Base-by-base conservation (phyloP, 2,329 filamentous ascomycete species). In the Orbilia blumenaviensis region DNA sequence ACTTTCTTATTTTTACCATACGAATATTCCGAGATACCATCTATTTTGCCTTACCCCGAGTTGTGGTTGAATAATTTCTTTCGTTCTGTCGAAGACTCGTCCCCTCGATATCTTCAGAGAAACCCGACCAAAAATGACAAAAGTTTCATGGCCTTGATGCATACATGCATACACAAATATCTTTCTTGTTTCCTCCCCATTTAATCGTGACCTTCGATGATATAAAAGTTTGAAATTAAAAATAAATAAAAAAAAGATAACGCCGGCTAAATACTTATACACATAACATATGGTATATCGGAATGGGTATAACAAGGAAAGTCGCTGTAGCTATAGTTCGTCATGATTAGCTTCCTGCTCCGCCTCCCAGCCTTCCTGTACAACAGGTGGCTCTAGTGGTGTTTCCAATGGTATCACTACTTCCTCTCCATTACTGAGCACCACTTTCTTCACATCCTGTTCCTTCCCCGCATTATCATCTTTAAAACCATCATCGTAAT, bases 371-470 rank as follows among this genome's bases (percentile, higher is more conserved):
- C 54, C 63, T 29, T 58, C 56, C 27, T 54, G 16, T 16, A 41
- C 48, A 21, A 4, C 16, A 16, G 25, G 27, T 4, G 61, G 29
- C 2, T 56, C 14, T 38, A 38, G n/a, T 3, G 52, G 52, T n/a
- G 52, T 56, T 52, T 81, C 80, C 1, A 82, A 78, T n/a, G 82
- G 79, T 12, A 79, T 79, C 23, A 77, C 71, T 10, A 81, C 79
- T 8, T 80, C 76, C 25, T 78, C 61, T n/a, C 78, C 78, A 48
- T 52, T 46, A 38, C 66, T 48, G 32, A 77, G 46, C 3, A 75
- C 61, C 16, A 77, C 56, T 10, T 34, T 73, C n/a, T 63, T 64
- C 58, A 64, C 56, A 36, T 10, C 38, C 32, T 16, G 32, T 32
- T 77, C 64, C 25, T 66, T 34, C n/a, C n/a, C n/a, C n/a, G n/a